Evolutionary conservation across 1,284 basidiomycete species (phyloP), one percentile per base, ranked within the genome.

Genomic region (Kalmanozyma brasiliensis): DNA sequence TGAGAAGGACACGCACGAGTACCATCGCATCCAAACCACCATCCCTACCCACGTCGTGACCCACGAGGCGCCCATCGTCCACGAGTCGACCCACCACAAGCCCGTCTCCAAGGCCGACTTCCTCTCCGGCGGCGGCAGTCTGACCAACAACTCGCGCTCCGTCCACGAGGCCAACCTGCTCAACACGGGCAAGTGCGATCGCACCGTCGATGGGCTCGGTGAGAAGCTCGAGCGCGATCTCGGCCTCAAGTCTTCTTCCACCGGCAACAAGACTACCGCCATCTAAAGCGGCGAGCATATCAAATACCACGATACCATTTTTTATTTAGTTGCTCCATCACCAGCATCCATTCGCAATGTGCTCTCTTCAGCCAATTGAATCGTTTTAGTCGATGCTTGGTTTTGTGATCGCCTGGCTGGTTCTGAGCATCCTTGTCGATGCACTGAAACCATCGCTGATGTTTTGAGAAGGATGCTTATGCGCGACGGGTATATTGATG

Each of bases 61-160:
- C 20, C 78, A 81, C 72, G 77, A 80, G 67, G 79, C 79, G 34
- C 81, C 79, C 59, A 82, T 80, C 49, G 72, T 81, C 11, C 79
- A 80, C 73, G 68, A 79, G 65, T 71, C 73, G 42, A 74, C 76
- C 30, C 64, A 65, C 44, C 76, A 79, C 65, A 68, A 80, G 64
- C 64, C 79, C 36, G 58, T 80, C 52, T 44, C 58, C 56, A 76
- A 77, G 73, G 73, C 70, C 41, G 76, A 81, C 35, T 81, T 73
- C 63, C 56, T 79, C n/a, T 53, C 68, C 45, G 58, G 66, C 36
- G 79, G 79, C 20, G 79, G 78, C 45, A 69, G 68, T 29, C 58
- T 80, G 34, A 68, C 34, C 55, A 68, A 73, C 55, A 69, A 47
- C 19, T 49, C 62, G 17, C 43, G 42, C 32, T 56, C 60, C 16